Conservation (phyloP, 176 grass and related monocot genomes). For the Aegilops longissima region DNA sequence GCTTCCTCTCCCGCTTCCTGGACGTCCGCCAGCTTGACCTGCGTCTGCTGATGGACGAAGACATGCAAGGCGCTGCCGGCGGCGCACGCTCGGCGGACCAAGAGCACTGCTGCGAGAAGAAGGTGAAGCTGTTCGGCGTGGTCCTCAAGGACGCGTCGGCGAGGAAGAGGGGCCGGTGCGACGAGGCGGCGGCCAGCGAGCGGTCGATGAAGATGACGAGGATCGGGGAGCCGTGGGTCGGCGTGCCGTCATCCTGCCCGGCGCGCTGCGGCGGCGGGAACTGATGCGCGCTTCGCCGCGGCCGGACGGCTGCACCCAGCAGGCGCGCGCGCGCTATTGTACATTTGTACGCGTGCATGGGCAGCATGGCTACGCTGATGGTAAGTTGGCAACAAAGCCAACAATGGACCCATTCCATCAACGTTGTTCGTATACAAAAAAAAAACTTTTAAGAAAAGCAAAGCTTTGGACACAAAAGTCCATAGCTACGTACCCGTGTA, state of each 20-base stretch:
- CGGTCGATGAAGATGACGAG: constrained; percentile 56
- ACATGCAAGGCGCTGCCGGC: not conserved
- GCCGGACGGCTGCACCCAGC: not conserved
- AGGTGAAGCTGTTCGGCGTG: constrained; percentile 76
- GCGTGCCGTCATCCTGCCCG: constrained; percentile 40
- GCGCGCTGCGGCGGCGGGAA: constrained; percentile 38
- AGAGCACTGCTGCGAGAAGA: constrained; percentile 22
- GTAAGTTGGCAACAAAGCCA: not conserved
- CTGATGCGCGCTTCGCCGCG: not conserved
- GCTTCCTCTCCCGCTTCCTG: constrained; percentile 68
- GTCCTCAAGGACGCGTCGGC: constrained; percentile 39
- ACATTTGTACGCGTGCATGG: not conserved
- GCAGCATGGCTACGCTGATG: not conserved
- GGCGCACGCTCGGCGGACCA: not conserved
- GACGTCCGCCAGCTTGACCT: constrained; percentile 66
- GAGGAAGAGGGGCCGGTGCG: constrained; percentile 44
- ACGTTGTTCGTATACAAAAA: constrained; percentile 10
- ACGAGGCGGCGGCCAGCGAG: constrained; percentile 41
- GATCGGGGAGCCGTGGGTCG: constrained; percentile 51
- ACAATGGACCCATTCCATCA: not conserved
- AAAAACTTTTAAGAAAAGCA: not conserved
- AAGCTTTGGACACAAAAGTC: not conserved
- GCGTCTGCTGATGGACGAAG: constrained; percentile 43
- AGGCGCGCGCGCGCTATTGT: not conserved
- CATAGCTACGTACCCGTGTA: not conserved